These are phyloP conservation scores for Haematococcus sp. DNA, from an alignment of 139 green algal genomes.

Conservation along the genomic window DNA sequence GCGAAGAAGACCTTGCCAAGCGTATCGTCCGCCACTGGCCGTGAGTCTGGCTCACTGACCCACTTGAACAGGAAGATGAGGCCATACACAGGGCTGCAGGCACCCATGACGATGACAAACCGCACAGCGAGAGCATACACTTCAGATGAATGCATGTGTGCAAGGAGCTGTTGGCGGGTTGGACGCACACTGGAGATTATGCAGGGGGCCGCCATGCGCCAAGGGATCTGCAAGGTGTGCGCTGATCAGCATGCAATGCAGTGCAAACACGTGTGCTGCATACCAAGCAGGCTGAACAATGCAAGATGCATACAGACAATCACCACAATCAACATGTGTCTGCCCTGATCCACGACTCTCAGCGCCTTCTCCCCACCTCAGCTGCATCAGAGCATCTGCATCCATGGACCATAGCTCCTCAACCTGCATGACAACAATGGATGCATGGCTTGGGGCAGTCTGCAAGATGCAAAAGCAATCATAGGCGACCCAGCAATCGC, in stretches of 20 bases:
- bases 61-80: conserved; percentile 99
- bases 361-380: conserved; percentile 5
- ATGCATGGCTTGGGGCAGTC: no score
- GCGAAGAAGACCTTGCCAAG: conserved; percentile 89
- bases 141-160: no score
- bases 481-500: no score
- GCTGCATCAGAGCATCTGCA: conserved; percentile 3
- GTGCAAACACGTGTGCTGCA: neutral
- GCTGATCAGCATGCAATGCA: neutral
- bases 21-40: conserved; percentile 45
- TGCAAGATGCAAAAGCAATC: no score
- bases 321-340: conserved; percentile 3
- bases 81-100: conserved; percentile 89
- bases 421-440: conserved; percentile 4
- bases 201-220: no score
- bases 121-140: no score
- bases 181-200: no score
- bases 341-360: neutral
- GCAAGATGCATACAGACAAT: no score
- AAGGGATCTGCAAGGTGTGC: no score
- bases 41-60: conserved; percentile 66
- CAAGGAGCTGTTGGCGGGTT: no score
- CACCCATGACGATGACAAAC: no score
- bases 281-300: conserved; percentile 5
- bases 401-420: conserved; percentile 27